Evolutionary conservation across 305 asterid genomes (phyloP).

Genomic region (Fraxinus latifolia): DNA sequence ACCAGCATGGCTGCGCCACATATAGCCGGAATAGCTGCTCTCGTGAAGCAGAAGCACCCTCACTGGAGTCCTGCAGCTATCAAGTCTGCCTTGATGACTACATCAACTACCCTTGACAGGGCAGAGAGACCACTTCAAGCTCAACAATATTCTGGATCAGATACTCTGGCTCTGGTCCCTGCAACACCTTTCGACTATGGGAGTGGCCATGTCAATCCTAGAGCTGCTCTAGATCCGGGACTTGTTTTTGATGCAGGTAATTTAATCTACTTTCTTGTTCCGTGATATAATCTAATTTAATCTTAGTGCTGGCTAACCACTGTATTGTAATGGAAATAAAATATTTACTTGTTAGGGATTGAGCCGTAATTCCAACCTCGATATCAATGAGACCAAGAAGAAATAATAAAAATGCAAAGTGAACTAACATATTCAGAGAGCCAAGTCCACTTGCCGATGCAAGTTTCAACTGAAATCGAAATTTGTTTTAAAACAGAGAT

Average conservation of each 20-base stretch:
- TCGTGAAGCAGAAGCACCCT: constrained; percentile 90
- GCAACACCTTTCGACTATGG: constrained; percentile 99
- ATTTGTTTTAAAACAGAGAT: not conserved
- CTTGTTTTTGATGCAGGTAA: constrained; percentile 88
- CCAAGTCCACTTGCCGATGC: not conserved
- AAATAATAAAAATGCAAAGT: not conserved
- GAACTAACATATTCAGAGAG: not conserved
- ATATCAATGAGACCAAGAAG: not conserved
- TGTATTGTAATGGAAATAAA: not conserved
- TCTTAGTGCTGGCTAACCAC: not conserved
- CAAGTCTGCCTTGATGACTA: constrained; percentile 95
- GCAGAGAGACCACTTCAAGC: constrained; percentile 95
- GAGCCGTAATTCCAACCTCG: not conserved
- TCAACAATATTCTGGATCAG: constrained; percentile 78
- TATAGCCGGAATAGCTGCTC: constrained; percentile 99
- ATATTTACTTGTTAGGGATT: not conserved
- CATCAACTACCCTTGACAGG: constrained; percentile 77
- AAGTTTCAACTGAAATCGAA: not conserved
- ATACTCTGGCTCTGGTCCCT: constrained; percentile 63
- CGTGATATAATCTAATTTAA: not conserved
- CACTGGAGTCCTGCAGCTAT: constrained; percentile 99
- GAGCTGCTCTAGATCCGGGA: constrained; percentile 97
- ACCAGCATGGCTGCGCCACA: constrained; percentile 99
- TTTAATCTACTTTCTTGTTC: not conserved
- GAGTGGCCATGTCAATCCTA: constrained; percentile 96